These are phyloP conservation scores for Onygenales sp. DNA, from an alignment of 2,329 filamentous ascomycete species.

Conservation along the genomic window DNA sequence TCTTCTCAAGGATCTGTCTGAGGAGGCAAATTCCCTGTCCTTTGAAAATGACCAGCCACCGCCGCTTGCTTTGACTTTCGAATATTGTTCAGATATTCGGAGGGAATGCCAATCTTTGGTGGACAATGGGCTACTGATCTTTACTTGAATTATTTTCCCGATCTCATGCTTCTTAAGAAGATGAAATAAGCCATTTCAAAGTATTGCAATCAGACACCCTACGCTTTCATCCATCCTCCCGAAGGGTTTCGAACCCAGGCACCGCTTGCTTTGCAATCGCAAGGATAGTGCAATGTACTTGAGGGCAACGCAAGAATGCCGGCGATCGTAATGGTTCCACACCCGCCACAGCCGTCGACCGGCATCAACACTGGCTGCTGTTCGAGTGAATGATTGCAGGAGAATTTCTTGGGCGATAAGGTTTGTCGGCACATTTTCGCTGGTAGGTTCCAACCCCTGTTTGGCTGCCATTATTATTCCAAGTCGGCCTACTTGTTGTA, in stretches of 20 bases:
- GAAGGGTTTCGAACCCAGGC: background rate
- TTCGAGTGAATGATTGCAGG: background rate
- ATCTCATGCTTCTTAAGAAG: background rate
- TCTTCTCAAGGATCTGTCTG: background rate
- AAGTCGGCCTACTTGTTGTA: background rate
- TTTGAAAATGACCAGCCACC: background rate
- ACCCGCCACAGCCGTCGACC: background rate
- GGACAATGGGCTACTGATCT: conserved; percentile 2
- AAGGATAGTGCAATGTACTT: conserved; percentile 1
- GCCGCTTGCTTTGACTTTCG: background rate
- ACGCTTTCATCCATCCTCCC: background rate
- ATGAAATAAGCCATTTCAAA: background rate
- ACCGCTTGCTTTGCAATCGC: background rate
- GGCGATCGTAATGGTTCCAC: background rate
- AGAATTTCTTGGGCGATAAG: background rate
- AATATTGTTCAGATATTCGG: background rate
- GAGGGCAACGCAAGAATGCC: background rate
- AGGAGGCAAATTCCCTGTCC: conserved; percentile 10
- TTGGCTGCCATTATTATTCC: background rate
- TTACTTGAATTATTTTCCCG: background rate
- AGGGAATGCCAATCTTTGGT: conserved; percentile 1
- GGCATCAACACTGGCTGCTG: background rate
- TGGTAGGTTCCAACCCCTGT: background rate
- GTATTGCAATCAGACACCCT: background rate
- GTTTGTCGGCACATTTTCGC: conserved; percentile 1